Base-by-base conservation (phyloP, 2,329 filamentous ascomycete genomes). In the Diaporthe citri region DNA sequence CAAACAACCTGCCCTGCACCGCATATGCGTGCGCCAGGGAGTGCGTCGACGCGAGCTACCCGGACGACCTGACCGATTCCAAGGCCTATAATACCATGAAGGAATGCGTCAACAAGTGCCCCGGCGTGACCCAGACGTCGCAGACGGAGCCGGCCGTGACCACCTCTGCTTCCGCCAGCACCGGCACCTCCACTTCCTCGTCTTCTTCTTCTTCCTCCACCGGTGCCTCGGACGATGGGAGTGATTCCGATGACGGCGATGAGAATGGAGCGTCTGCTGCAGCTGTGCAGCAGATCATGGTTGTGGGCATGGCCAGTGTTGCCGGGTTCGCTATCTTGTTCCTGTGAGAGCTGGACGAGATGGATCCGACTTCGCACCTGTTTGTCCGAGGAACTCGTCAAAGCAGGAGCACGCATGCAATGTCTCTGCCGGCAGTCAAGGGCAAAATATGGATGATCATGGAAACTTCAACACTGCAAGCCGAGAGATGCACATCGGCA, bases 1-100 rank as follows among this genome's bases (percentile, higher is more conserved):
- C 64, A 15, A 34, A 69, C 64, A 20, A 39, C 15, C 64, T 69
- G 13, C 64, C 64, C 9, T 69, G 64, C 48, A 41, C 34, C n/a
- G 46, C 64, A 4, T 69, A 69, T 15, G 46, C 34, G 1, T 69
- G 64, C 64, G 64, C 64, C 22, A 55, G 64, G 48, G 22, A 28
- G 34, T 69, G 64, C n/a, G 64, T 34, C 13, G 64, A 69, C 5
- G 64, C 64, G 15, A 69, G 64, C 64, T 69, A 69, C 15, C 64
- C 64, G 9, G 64, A 41, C 5, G 64, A 69, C 48, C 48, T 69
- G n/a, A 28, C 64, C 34, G 48, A 69, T 31, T 17, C 31, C 31
- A 55, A 17, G 4, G 64, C 89, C 4, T 69, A 69, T 9, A 12
- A 55, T 2, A 69, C 64, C n/a, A 69, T 69, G 64, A 69, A 28